phyloP scores from a whole-genome alignment of 1,284 basidiomycete genomes.

The Rhizopogon parksii region DNA sequence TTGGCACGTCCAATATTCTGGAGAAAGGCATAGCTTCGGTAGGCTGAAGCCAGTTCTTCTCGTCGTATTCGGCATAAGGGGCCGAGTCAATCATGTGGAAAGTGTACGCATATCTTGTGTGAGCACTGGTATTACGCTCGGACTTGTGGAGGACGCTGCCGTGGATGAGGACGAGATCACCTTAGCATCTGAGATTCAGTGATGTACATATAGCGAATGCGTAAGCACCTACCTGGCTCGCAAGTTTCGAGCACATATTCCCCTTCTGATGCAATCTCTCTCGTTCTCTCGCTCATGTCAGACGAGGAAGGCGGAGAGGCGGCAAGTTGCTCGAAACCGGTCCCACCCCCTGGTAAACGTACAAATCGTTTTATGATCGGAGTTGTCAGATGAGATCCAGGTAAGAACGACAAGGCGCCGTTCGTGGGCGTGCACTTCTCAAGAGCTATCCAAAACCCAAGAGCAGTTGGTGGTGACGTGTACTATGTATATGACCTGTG shows the following conservation, averaged over 20 bases:
- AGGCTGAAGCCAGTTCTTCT: constrained; percentile 88
- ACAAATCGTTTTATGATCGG: constrained; percentile 80
- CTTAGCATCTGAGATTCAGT: constrained; percentile 29
- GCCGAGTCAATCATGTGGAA: constrained; percentile 86
- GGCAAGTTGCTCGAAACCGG: constrained; percentile 67
- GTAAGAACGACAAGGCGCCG: constrained; percentile 86
- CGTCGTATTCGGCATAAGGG: constrained; percentile 60
- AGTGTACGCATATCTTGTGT: constrained; percentile 85
- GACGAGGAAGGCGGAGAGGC: constrained; percentile 32
- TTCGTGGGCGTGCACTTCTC: constrained; percentile 82
- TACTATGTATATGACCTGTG: constrained; percentile 47
- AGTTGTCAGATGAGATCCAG: constrained; percentile 77
- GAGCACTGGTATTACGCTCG: constrained; percentile 65
- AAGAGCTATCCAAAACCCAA: constrained; percentile 94
- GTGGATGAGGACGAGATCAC: constrained; percentile 85
- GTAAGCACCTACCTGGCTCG: constrained; percentile 52
- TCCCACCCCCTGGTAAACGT: constrained; percentile 64
- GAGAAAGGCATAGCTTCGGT: constrained; percentile 77
- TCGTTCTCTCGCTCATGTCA: constrained; percentile 5
- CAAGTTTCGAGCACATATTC: constrained; percentile 71
- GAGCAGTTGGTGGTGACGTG: constrained; percentile 83
- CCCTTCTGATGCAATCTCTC: constrained; percentile 28
- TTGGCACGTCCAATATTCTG: constrained; percentile 45
- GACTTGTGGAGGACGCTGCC: constrained; percentile 87
- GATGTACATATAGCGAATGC: neutral